Conservation (phyloP, 495 filamentous ascomycete species). For the Trichoderma asperelloides region DNA sequence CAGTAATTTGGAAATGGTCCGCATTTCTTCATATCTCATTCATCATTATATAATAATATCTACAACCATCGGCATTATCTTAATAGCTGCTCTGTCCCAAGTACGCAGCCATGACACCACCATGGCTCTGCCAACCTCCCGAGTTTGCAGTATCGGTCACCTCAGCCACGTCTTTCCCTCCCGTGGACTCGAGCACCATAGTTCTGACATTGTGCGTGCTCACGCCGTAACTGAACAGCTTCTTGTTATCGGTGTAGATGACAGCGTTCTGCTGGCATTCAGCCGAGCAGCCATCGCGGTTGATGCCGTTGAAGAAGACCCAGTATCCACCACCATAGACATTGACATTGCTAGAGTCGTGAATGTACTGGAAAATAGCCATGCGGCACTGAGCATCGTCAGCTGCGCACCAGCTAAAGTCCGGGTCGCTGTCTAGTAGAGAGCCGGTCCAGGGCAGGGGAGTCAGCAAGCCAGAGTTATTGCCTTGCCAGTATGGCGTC, state of each 20-base stretch:
- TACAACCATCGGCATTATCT: not conserved
- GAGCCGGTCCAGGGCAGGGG: slow-evolving; percentile 36
- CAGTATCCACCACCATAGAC: slow-evolving; percentile 43
- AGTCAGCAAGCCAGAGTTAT: slow-evolving; percentile 26
- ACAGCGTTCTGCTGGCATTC: slow-evolving; percentile 38
- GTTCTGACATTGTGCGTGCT: slow-evolving; percentile 35
- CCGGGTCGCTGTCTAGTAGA: slow-evolving; percentile 31
- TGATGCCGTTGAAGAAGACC: slow-evolving; percentile 40
- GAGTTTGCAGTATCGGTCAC: slow-evolving; percentile 9
- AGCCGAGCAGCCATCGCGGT: slow-evolving; percentile 19
- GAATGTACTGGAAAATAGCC: slow-evolving; percentile 35
- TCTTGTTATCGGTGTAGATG: slow-evolving; percentile 27
- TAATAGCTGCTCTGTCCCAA: slow-evolving; percentile 10
- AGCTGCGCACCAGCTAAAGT: slow-evolving; percentile 34
- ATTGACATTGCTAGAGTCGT: slow-evolving; percentile 30
- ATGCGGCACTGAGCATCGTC: slow-evolving; percentile 38
- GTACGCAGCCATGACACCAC: slow-evolving; percentile 13
- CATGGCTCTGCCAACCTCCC: slow-evolving; percentile 10
- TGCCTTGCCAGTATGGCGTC: slow-evolving; percentile 39
- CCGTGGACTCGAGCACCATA: slow-evolving; percentile 28
- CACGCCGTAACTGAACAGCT: slow-evolving; percentile 37
- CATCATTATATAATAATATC: not conserved
- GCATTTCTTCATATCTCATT: not conserved
- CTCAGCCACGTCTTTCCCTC: not conserved
- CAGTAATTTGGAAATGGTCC: not conserved